Base-by-base conservation (phyloP, 2,329 filamentous ascomycete genomes). In the Pyricularia sp. region DNA sequence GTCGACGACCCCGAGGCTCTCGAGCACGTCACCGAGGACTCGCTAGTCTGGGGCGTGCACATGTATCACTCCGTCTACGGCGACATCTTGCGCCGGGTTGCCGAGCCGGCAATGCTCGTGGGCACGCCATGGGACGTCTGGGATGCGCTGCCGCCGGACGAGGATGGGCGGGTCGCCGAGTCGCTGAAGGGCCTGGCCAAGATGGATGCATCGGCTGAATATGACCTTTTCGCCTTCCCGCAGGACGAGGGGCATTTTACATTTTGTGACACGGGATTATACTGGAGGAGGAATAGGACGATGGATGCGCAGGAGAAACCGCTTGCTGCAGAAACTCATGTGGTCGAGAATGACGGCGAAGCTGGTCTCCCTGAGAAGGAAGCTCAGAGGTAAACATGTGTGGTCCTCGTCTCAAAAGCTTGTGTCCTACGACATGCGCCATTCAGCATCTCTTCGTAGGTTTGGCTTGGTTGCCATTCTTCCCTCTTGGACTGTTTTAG, bases 41-140 rank as follows among this genome's bases (percentile, higher is more conserved):
- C 83, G 0, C 71, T 90, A 1, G 76, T 88, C 2, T 90, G 83
- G 68, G 86, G 84, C 1, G 78, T 89, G 0, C 87, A 89, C 63
- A 78, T 86, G 66, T 85, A 85, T 65, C 77, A 75, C 26, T 77
- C 74, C 49, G 78, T 82, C 55, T 89, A 84, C 62, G 75, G 80
- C 26, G 71, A 77, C 6, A 78, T 84, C 0, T 73, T 90, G 1
- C 69, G 75, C 1, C 70, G 73, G 0, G 68, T 73, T 0, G 19
- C 49, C 26, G 68, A 78, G 1, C 86, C 87, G 0, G 78, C 75
- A 0, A 69, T 88, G 2, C 83, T 86, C 13, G 77, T 89, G 16
- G 87, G 86, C 0, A 87, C 82, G 0, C 75, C 77, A 0, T 80
- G 78, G 70, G 74, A 78, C 9, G 75, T 77, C 1, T 85, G 83